phyloP scores from a whole-genome alignment of 2,329 filamentous ascomycete genomes.

The Aspergillus jensenii region DNA sequence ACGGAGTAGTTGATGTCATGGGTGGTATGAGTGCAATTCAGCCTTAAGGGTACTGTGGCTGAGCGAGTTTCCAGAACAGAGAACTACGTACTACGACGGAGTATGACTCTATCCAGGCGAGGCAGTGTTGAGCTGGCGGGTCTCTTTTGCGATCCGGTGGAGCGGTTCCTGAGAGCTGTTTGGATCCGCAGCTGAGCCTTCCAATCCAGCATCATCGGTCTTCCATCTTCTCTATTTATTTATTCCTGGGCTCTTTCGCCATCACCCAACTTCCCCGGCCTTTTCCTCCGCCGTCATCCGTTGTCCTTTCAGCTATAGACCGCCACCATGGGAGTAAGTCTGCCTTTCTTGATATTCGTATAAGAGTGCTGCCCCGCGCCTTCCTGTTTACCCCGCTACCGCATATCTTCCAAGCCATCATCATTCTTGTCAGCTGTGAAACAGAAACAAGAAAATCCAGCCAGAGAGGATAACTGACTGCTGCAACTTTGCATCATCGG shows the following conservation, averaged over 20 bases:
- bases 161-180: neutral
- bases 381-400: slow-evolving; percentile 3
- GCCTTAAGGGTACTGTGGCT: neutral
- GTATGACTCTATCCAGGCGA: neutral
- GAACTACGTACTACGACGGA: too few species aligned
- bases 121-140: neutral
- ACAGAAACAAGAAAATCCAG: slow-evolving; percentile 4
- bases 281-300: neutral
- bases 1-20: neutral
- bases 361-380: too few species aligned
- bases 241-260: neutral
- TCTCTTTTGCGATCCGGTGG: neutral
- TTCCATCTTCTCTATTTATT: neutral
- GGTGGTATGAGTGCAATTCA: neutral
- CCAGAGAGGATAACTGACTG: slow-evolving; percentile 6
- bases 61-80: neutral
- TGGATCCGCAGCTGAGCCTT: neutral
- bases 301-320: neutral
- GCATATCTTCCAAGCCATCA: neutral
- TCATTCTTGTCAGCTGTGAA: neutral
- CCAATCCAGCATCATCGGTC: neutral
- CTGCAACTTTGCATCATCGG: slow-evolving; percentile 16
- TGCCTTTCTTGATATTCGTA: neutral
- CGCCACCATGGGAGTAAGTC: slow-evolving; percentile 7
- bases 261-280: neutral